These are phyloP conservation scores for Logfia minima DNA, from an alignment of 129 eudicot species.

Conservation along the genomic window DNA sequence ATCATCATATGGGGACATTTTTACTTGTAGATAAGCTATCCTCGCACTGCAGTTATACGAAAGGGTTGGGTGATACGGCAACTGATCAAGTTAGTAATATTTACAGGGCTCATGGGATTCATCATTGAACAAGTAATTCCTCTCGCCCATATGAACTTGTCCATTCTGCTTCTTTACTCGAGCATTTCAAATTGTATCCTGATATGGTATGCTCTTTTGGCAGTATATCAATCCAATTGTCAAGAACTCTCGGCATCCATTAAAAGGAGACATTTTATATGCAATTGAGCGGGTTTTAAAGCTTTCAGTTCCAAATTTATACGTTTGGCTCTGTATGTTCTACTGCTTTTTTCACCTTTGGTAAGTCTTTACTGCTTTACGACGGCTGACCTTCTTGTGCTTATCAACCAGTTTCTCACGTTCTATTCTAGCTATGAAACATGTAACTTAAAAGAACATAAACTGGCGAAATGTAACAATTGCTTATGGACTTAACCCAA, in stretches of 20 bases:
- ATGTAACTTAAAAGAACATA: background rate
- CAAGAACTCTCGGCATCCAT: slow-evolving; percentile 86
- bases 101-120: slow-evolving; percentile 95
- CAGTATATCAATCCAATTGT: slow-evolving; percentile 98
- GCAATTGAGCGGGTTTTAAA: slow-evolving; percentile 94
- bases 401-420: background rate
- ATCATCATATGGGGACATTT: slow-evolving; percentile 22
- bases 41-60: slow-evolving; percentile 70
- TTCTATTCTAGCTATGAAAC: background rate
- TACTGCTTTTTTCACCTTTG: slow-evolving; percentile 94
- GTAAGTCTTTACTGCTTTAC: slow-evolving; percentile 40
- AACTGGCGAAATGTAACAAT: background rate
- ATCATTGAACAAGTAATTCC: slow-evolving; percentile 77
- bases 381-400: background rate
- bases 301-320: slow-evolving; percentile 95
- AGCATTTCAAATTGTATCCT: background rate
- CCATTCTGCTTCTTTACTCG: background rate
- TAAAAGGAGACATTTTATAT: slow-evolving; percentile 81
- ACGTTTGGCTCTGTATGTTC: slow-evolving; percentile 97
- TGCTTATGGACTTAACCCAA: too few relatives aligned
- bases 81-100: slow-evolving; percentile 80
- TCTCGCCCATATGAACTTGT: background rate
- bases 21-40: slow-evolving; percentile 78
- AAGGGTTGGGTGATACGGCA: slow-evolving; percentile 94
- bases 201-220: slow-evolving; percentile 17